Percentiles rank a stretch among this genome's conserved stretches.
Conservation (phyloP, 2,329 filamentous ascomycete species). For the Davidsoniella eucalypti region DNA sequence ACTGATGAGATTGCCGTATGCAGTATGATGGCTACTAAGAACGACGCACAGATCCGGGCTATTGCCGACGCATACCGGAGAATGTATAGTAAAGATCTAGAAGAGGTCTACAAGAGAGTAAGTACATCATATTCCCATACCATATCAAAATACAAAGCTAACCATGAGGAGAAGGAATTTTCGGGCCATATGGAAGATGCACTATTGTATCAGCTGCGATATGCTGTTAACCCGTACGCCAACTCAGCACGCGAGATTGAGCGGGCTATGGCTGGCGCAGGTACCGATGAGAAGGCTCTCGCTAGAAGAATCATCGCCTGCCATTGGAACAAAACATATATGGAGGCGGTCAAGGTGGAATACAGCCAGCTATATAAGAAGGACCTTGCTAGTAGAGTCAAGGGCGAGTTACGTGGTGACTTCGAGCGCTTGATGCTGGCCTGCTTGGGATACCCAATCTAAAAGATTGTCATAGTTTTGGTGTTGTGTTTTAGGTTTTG, state of each 20-base stretch:
- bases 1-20: slow-evolving; percentile 66
- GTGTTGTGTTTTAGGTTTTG: background rate
- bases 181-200: slow-evolving; percentile 85
- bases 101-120: slow-evolving; percentile 56
- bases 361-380: slow-evolving; percentile 56
- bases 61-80: slow-evolving; percentile 60
- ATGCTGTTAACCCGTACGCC: slow-evolving; percentile 65
- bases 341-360: slow-evolving; percentile 63
- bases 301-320: slow-evolving; percentile 60
- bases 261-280: slow-evolving; percentile 68
- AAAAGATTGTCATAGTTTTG: background rate
- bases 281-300: slow-evolving; percentile 72
- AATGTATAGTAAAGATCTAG: slow-evolving; percentile 53
- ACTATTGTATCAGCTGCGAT: slow-evolving; percentile 60
- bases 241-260: slow-evolving; percentile 73
- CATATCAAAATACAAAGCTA: background rate
- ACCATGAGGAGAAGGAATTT: slow-evolving; percentile 41
- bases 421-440: slow-evolving; percentile 64
- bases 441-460: slow-evolving; percentile 31
- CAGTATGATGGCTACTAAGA: slow-evolving; percentile 58
- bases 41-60: slow-evolving; percentile 69
- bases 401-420: slow-evolving; percentile 71
- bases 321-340: slow-evolving; percentile 65
- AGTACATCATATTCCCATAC: slow-evolving; percentile 15
- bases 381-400: slow-evolving; percentile 53